Base-by-base conservation (phyloP, 805 yeast species). In the Saccharomycopsis sp. region DNA sequence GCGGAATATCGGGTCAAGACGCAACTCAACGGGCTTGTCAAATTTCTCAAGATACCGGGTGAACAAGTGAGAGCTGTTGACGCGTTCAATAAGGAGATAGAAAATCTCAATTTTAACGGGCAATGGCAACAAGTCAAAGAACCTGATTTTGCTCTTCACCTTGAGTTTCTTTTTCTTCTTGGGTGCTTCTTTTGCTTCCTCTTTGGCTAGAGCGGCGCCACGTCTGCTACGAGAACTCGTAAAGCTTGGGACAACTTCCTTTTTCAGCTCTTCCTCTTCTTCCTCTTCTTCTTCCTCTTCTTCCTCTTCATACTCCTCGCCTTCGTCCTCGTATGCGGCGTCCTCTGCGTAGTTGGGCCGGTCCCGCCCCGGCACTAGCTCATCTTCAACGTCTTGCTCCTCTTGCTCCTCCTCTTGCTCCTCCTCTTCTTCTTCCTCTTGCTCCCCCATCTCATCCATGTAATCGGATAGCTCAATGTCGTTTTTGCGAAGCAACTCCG, bases 81-180 rank as follows among this genome's bases (percentile, higher is more conserved):
- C 53, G 45, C 67, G 65, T 5, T 59, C 52, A 12, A 75, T 61
- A 50, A 77, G 52, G 2, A 61, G 53, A 49, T 66, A 68, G 4
- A 74, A 51, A 3, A 75, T 60, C 27, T 71, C 73, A 40, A 75
- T 60, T 48, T 73, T 71, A n/a, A 67, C 75, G 2, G 55, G 49
- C 4, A 74, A 52, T 6, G 60, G 57, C 18, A 75, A 56, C 9
- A 53, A 39, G 29, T 66, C 65, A 49, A 69, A 73, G 30, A 45
- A 42, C 17, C 40, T 13, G 4, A 40, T 15, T 22, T 20, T 34
- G 9, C 19, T 20, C n/a, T 26, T 18, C n/a, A n/a, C n/a, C 20
- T 32, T 13, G 12, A 34, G 17, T n/a, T 4, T 18, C 40, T 34
- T 25, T 13, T 36, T 20, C 16, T 3, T 19, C 15, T 32, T 25